Base-by-base conservation (phyloP, 345 rosid species). In the Cardamine chenopodiifolia region DNA sequence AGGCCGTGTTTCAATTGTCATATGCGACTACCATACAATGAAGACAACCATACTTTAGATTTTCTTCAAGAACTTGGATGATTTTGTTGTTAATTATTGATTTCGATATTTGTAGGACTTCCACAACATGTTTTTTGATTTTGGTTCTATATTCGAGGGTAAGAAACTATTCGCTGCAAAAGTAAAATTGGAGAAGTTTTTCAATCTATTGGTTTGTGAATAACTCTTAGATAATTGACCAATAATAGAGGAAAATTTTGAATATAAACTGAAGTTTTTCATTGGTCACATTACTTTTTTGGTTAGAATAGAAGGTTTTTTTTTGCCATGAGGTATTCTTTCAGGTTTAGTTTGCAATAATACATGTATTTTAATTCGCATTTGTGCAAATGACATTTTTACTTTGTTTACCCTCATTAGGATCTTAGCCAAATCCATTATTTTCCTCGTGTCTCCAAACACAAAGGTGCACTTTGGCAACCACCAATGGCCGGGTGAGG, bases 1-100 rank as follows among this genome's bases (percentile, higher is more conserved):
- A 58, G 68, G 71, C 67, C 67, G 76, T 77, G 71, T 63, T 70
- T 77, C 47, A 71, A 37, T 70, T 77, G 80, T 77, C 80, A 63
- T 69, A 64, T 64, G 80, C 63, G 71, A 70, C 28, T 77, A 45
- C 80, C 76, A 77, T 70, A 64, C 66, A 69, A 55, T 47, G 75
- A 70, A 62, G 25, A 62, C 60, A 13, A 62, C 75, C 69, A 52
- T 42, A 25, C 75, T n/a, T 56, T 34, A 59, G 11, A 13, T 57
- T 67, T 35, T 49, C 48, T 29, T 37, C 34, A 44, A 22, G 14
- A 8, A 8, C 29, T 37, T 72, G 49, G 6, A 53, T 54, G 34
- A 22, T 54, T 55, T 32, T 64, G 20, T 29, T 73, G 48, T 45
- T 50, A 35, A 11, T 22, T 66, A 37, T 67, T 53, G 1, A 22